Conservation (phyloP, 2,329 filamentous ascomycete species). For the Aspergillus amoenus region DNA sequence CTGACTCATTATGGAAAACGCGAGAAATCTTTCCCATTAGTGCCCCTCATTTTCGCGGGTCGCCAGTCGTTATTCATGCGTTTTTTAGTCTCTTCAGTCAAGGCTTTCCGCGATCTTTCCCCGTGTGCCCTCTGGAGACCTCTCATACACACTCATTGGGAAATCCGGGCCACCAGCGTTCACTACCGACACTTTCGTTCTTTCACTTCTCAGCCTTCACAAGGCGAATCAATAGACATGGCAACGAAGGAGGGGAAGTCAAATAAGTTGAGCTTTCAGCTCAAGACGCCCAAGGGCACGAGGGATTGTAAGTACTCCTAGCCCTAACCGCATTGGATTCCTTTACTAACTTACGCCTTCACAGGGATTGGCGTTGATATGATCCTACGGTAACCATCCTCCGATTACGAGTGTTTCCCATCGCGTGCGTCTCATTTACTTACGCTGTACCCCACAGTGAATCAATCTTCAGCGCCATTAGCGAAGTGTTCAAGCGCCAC, state of each 20-base stretch:
- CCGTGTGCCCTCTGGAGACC: constrained; percentile 5
- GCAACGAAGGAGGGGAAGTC: constrained; percentile 33
- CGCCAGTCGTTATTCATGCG: constrained; percentile 11
- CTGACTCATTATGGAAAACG: constrained; percentile 12
- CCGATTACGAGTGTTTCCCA: constrained; percentile 42
- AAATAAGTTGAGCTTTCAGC: constrained; percentile 55
- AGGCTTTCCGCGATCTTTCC: constrained; percentile 2
- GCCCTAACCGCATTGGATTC: not conserved
- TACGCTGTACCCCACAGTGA: constrained; percentile 6
- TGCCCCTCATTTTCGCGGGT: constrained; percentile 9
- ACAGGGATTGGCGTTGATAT: constrained; percentile 13
- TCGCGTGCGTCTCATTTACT: constrained; percentile 58
- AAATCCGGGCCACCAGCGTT: constrained; percentile 7
- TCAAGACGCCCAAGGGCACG: constrained; percentile 90
- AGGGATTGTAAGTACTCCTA: constrained; percentile 62
- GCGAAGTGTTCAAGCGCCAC: constrained; percentile 78
- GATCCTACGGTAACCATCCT: constrained; percentile 9
- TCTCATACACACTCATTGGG: constrained; percentile 5
- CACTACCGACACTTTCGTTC: constrained; percentile 6
- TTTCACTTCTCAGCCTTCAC: constrained; percentile 4
- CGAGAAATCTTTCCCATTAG: constrained; percentile 10
- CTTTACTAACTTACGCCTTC: not conserved
- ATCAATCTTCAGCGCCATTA: constrained; percentile 70
- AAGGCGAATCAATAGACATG: constrained; percentile 13
- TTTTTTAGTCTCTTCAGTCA: constrained; percentile 13